Percentiles rank a stretch among this genome's conserved stretches.
Evolutionary conservation across 2,329 filamentous ascomycete genomes (phyloP).

Genomic region (Herpotrichia juniperi): DNA sequence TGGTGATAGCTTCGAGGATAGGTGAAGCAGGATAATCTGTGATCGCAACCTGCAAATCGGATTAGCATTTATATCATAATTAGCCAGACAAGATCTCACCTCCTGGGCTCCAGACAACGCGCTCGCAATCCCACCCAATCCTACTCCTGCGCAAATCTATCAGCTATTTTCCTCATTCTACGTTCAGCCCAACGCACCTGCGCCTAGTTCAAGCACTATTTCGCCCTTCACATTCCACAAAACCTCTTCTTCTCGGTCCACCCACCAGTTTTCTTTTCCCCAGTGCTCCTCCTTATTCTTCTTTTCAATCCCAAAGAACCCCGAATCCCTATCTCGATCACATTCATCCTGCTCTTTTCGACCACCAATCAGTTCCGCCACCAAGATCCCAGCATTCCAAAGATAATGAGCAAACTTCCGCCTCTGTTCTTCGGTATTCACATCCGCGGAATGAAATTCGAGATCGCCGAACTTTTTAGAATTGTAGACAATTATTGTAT

Average conservation of each 20-base stretch:
- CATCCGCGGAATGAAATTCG: constrained; percentile 50
- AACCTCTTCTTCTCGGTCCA: constrained; percentile 34
- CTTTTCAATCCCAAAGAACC: constrained; percentile 27
- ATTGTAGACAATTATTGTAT: constrained; percentile 64
- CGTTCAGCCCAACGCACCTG: constrained; percentile 59
- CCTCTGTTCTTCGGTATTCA: constrained; percentile 61
- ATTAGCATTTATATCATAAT: constrained; percentile 1
- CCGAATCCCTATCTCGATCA: constrained; percentile 15
- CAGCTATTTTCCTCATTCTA: constrained; percentile 20
- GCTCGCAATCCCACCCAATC: constrained; percentile 55
- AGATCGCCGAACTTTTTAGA: constrained; percentile 45
- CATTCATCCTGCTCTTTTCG: constrained; percentile 22
- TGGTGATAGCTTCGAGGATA: constrained; percentile 63
- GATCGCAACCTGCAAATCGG: not conserved
- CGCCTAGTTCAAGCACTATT: constrained; percentile 68
- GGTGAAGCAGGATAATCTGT: constrained; percentile 70
- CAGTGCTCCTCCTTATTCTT: constrained; percentile 22
- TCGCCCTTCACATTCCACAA: constrained; percentile 57
- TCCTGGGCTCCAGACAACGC: constrained; percentile 52
- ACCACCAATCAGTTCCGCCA: constrained; percentile 52
- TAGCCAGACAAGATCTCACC: constrained; percentile 28
- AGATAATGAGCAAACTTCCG: constrained; percentile 73
- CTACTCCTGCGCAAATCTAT: constrained; percentile 47
- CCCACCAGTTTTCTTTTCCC: constrained; percentile 39
- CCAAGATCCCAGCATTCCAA: constrained; percentile 67